These are phyloP conservation scores for Coemansia sp. DNA, from an alignment of 192 early-diverging fungal species.

Conservation along the genomic window DNA sequence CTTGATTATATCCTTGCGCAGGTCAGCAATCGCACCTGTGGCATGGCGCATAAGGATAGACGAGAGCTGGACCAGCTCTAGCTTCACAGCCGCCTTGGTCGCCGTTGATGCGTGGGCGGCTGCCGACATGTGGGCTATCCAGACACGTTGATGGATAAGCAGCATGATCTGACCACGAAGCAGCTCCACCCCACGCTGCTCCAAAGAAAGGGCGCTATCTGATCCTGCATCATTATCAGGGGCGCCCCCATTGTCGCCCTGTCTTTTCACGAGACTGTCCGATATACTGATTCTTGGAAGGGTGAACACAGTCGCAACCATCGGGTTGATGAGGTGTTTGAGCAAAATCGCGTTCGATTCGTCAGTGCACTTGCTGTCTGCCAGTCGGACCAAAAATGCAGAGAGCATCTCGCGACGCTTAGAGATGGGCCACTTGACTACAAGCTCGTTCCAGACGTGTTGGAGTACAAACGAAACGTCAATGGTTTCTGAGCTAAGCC, in stretches of 20 bases:
- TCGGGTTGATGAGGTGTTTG: slow-evolving; percentile 83
- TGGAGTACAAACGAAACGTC: slow-evolving; percentile 44
- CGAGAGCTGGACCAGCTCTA: slow-evolving; percentile 93
- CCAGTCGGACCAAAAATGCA: slow-evolving; percentile 74
- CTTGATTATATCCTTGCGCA: slow-evolving; percentile 89
- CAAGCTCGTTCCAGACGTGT: slow-evolving; percentile 42
- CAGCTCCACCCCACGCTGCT: slow-evolving; percentile 45
- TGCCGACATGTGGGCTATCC: slow-evolving; percentile 44
- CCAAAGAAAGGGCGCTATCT: slow-evolving; percentile 21
- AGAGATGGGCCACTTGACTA: slow-evolving; percentile 70
- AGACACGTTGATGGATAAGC: slow-evolving; percentile 48
- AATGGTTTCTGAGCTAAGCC: slow-evolving; percentile 39
- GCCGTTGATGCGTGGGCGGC: slow-evolving; percentile 14
- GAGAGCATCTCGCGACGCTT: slow-evolving; percentile 54
- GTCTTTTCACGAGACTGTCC: neutral
- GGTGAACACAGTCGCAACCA: slow-evolving; percentile 61
- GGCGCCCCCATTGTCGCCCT: neutral
- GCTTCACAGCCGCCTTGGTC: slow-evolving; percentile 62
- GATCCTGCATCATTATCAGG: slow-evolving; percentile 37
- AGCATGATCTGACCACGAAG: slow-evolving; percentile 30
- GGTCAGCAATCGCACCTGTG: slow-evolving; percentile 72
- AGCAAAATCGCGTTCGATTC: slow-evolving; percentile 74
- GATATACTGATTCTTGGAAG: slow-evolving; percentile 59
- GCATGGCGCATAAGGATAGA: slow-evolving; percentile 81
- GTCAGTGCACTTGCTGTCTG: slow-evolving; percentile 61